Conservation (phyloP, 306 rosid genomes). For the Cicer pinnatifidum region DNA sequence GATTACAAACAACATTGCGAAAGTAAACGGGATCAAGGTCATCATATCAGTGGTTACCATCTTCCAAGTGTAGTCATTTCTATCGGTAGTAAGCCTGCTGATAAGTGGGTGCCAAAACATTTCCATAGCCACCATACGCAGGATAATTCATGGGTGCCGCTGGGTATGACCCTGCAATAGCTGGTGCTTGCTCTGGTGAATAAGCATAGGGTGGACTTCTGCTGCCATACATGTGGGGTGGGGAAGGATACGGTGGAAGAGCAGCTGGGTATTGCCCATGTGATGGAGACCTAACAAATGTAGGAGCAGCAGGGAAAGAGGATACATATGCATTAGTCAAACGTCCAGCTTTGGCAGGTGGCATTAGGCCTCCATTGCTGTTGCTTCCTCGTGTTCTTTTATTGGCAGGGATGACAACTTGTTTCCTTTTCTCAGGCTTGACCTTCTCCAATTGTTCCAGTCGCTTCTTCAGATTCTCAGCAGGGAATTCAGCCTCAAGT, state of each 20-base stretch:
- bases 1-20: slow-evolving; percentile 91
- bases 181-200: slow-evolving; percentile 86
- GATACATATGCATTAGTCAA: slow-evolving; percentile 94
- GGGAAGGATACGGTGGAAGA: slow-evolving; percentile 88
- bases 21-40: slow-evolving; percentile 71
- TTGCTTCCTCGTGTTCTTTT: slow-evolving; percentile 92
- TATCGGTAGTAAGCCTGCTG: slow-evolving; percentile 99
- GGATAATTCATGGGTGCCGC: slow-evolving; percentile 88
- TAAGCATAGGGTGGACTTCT: slow-evolving; percentile 94
- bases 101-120: slow-evolving; percentile 91
- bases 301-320: slow-evolving; percentile 88
- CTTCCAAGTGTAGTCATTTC: slow-evolving; percentile 72
- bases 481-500: slow-evolving; percentile 83
- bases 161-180: slow-evolving; percentile 71
- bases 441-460: slow-evolving; percentile 96
- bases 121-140: slow-evolving; percentile 84
- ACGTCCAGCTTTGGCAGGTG: slow-evolving; percentile 99
- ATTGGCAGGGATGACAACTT: slow-evolving; percentile 86
- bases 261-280: slow-evolving; percentile 91
- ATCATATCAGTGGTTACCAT: slow-evolving; percentile 99
- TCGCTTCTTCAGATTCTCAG: slow-evolving; percentile 93
- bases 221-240: slow-evolving; percentile 94
- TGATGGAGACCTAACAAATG: slow-evolving; percentile 90
- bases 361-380: slow-evolving; percentile 96
- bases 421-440: slow-evolving; percentile 87